A percentile compares a stretch with the other conserved stretches of the same genome.
These are phyloP conservation scores for Fusarium brevicatenulatum DNA, from an alignment of 2,329 filamentous ascomycete genomes.

Conservation along the genomic window DNA sequence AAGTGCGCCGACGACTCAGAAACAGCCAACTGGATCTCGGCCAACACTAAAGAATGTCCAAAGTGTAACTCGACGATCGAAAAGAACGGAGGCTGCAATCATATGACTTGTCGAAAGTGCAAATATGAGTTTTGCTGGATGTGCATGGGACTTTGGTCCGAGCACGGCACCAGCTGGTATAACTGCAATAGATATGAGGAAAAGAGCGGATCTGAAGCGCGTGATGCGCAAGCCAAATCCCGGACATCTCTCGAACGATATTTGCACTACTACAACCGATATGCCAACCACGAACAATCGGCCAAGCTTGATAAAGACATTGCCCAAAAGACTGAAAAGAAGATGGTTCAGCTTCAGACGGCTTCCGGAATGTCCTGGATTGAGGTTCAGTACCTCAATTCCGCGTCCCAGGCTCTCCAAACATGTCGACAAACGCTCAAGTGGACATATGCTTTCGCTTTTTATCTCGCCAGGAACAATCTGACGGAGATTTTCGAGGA, in stretches of 20 bases:
- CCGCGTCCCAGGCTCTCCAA: conserved; percentile 91
- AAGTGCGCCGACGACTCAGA: conserved; percentile 99
- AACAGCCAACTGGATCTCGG: conserved; percentile 99
- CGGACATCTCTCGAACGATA: conserved; percentile 94
- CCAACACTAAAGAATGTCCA: conserved; percentile 98
- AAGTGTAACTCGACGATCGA: conserved; percentile 97
- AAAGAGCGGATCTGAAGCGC: conserved; percentile 89
- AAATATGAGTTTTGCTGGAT: conserved; percentile 99
- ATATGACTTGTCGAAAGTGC: conserved; percentile 97
- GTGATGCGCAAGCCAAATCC: conserved; percentile 91
- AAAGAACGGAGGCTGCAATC: conserved; percentile 98
- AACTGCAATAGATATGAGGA: conserved; percentile 98
- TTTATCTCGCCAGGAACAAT: conserved; percentile 96
- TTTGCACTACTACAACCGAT: conserved; percentile 98
- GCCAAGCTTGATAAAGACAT: conserved; percentile 97
- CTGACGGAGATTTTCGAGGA: conserved; percentile 97
- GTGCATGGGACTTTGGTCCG: conserved; percentile 99
- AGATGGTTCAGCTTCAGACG: conserved; percentile 96
- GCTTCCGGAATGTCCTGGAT: conserved; percentile 98
- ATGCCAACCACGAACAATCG: conserved; percentile 98
- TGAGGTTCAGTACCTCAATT: conserved; percentile 95
- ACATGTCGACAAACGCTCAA: conserved; percentile 98
- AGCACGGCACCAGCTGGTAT: conserved; percentile 99
- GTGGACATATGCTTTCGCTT: conserved; percentile 99
- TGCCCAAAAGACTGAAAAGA: conserved; percentile 95